Base-by-base conservation (phyloP, 208 protist genomes). In the Novymonas esmeraldas region DNA sequence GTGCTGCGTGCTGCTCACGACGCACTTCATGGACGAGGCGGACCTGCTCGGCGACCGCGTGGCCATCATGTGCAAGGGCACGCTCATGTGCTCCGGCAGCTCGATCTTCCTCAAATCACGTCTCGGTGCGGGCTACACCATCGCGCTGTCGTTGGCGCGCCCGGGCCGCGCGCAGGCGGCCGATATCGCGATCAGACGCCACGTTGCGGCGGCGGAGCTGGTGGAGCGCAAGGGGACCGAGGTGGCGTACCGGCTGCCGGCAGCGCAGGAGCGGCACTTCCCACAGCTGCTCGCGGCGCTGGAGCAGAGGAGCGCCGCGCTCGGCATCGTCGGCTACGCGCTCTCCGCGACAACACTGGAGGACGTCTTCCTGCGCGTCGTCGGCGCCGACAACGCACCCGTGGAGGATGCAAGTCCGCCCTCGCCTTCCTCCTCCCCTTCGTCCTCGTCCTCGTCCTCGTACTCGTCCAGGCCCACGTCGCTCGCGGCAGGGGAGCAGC, bases 1-100 rank as follows among this genome's bases (percentile, higher is more conserved):
- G 6, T 76, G 42, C 70, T 89, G 82, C 22, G 84, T 95, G 24
- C 46, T 94, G 20, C 60, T 94, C 36, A 88, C 80, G 41, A 97
- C 95, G 31, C 96, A 98, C 66, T 95, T 77, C 75, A 98, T 98
- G 94, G 97, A 98, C 54, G 97, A 99, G 75, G 97, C 97, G 9
- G 96, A 98, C 68, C 66, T 94, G 10, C 80, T 98, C 1, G 83
- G 84, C 36, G 81, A 98, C 64, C 73, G 80, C 39, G 93, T 98
- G 46, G 95, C 81, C 13, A 97, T 99, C 45, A 74, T 99, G 61
- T 64, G 78, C 48, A 45, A 81, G 45, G 89, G 89, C 11, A 38
- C 65, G 0, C 59, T 94, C 38, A 75, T 87, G 71, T 93, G 87
- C 41, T 42, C 73, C 4, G 87, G 87, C 24, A 82, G 66, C 28